These are phyloP conservation scores for Rhizophagus prolifer DNA, from an alignment of 192 early-diverging fungal genomes.

Conservation along the genomic window DNA sequence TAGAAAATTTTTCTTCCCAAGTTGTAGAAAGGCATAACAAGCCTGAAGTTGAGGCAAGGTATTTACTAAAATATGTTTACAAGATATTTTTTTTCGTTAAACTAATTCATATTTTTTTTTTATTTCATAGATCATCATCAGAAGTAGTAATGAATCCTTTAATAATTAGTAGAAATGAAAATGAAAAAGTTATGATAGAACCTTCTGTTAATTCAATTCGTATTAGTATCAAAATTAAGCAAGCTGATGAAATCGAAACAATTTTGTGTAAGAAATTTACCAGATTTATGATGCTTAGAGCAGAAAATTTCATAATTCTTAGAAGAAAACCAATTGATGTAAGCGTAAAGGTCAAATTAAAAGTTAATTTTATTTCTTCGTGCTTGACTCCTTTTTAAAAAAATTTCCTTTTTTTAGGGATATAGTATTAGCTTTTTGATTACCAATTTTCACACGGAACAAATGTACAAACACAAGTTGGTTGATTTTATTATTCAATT, in stretches of 20 bases:
- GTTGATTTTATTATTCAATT: constrained; percentile 99
- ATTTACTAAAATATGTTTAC: constrained; percentile 16
- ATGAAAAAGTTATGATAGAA: constrained; percentile 91
- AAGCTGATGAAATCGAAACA: constrained; percentile 95
- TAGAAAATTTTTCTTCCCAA: constrained; percentile 98
- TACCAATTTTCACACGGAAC: constrained; percentile 96
- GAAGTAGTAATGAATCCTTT: constrained; percentile 87
- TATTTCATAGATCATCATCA: constrained; percentile 57
- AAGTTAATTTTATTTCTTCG: constrained; percentile 12
- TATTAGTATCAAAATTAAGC: constrained; percentile 94
- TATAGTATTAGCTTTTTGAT: constrained; percentile 97
- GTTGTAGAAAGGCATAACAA: constrained; percentile 98
- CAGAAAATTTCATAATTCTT: constrained; percentile 94
- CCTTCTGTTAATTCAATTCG: constrained; percentile 91
- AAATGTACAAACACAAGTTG: constrained; percentile 99
- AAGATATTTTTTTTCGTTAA: background rate
- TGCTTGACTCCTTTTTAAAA: background rate
- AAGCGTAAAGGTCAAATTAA: constrained; percentile 19
- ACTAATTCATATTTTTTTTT: background rate
- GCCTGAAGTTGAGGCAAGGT: constrained; percentile 94
- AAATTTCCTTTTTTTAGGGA: constrained; percentile 53
- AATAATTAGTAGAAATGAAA: constrained; percentile 86
- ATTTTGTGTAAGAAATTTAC: constrained; percentile 96
- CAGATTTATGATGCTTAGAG: constrained; percentile 96
- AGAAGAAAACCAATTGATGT: constrained; percentile 86